These are phyloP conservation scores for Tolypocladium capitatum DNA, from an alignment of 2,329 filamentous ascomycete species.

Conservation along the genomic window DNA sequence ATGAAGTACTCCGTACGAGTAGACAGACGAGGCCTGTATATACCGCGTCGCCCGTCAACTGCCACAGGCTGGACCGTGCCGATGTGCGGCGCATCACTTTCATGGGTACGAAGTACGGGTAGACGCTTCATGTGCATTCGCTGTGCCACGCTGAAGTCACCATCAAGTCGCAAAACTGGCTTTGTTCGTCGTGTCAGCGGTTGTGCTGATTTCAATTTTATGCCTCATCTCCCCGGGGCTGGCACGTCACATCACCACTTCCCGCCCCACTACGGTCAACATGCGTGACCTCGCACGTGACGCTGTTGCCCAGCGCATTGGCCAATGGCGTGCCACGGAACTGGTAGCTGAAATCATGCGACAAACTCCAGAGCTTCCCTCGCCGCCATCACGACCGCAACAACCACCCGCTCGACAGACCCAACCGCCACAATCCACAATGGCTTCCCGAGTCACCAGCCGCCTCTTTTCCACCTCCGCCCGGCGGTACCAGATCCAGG, in stretches of 20 bases:
- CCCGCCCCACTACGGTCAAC: neutral
- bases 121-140: neutral
- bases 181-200: too few relatives aligned
- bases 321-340: neutral
- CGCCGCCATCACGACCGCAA: slow-evolving; percentile 8
- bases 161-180: neutral
- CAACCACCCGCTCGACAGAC: neutral
- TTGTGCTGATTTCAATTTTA: neutral
- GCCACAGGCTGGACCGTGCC: neutral
- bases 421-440: slow-evolving; percentile 19
- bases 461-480: slow-evolving; percentile 41
- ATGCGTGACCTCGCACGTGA: neutral
- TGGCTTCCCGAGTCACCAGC: slow-evolving; percentile 44
- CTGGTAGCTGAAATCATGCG: neutral
- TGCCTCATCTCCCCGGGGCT: neutral
- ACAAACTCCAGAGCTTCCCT: neutral
- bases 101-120: neutral
- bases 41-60: neutral
- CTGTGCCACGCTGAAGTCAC: too few relatives aligned
- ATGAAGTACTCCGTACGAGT: too few relatives aligned
- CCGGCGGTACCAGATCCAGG: slow-evolving; percentile 35
- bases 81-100: neutral
- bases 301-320: neutral
- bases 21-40: neutral
- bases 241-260: neutral